Evolutionary conservation across 805 yeast genomes (phyloP).

Genomic region (Candida qinlingensis): DNA sequence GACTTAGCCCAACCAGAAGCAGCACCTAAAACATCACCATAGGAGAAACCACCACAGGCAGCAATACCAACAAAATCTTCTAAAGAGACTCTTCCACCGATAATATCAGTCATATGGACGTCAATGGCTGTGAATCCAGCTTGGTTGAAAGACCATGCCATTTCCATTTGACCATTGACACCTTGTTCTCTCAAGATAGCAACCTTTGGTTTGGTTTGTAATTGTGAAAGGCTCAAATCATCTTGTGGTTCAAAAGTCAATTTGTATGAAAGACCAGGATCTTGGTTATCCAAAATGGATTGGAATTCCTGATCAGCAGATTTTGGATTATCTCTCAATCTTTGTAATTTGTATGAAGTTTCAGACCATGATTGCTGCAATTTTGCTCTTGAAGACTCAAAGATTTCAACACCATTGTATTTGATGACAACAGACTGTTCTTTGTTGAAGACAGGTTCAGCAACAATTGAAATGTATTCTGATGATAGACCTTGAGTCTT

Average conservation of each 20-base stretch:
- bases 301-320: conserved; percentile 83
- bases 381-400: conserved; percentile 53
- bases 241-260: conserved; percentile 63
- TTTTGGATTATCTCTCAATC: conserved; percentile 89
- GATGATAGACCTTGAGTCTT: conserved; percentile 52
- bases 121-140: conserved; percentile 95
- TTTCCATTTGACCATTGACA: conserved; percentile 95
- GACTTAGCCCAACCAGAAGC: conserved; percentile 99
- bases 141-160: conserved; percentile 94
- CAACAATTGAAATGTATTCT: conserved; percentile 56
- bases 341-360: conserved; percentile 87
- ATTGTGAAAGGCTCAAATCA: conserved; percentile 36
- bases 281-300: conserved; percentile 67
- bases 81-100: conserved; percentile 64
- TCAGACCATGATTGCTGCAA: conserved; percentile 82
- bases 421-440: conserved; percentile 46
- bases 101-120: conserved; percentile 93
- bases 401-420: conserved; percentile 41
- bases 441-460: conserved; percentile 55
- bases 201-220: conserved; percentile 65
- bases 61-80: conserved; percentile 88
- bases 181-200: conserved; percentile 98
- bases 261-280: conserved; percentile 86
- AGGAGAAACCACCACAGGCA: conserved; percentile 98
- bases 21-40: conserved; percentile 98